Evolutionary conservation across 1,139 yeast species (phyloP).

Genomic region (Diutina mesorugosa): DNA sequence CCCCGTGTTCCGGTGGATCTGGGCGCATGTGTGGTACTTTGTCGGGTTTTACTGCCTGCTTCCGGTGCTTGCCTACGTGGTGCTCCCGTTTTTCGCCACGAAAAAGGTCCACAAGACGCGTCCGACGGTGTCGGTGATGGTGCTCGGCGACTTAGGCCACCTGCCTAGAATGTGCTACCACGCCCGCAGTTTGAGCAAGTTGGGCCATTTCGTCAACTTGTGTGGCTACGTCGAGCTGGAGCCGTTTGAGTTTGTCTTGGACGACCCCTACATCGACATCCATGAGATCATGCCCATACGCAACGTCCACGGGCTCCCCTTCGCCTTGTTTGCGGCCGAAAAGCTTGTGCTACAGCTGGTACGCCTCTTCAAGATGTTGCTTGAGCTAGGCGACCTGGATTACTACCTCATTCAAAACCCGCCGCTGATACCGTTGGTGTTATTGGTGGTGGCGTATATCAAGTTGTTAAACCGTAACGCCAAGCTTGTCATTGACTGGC

Average conservation of each 20-base stretch:
- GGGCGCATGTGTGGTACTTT: conserved; percentile 16
- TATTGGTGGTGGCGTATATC: conserved; percentile 46
- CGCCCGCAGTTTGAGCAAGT: conserved; percentile 60
- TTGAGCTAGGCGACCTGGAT: conserved; percentile 47
- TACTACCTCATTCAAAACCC: conserved; percentile 85
- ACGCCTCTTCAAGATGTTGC: conserved; percentile 32
- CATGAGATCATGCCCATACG: conserved; percentile 33
- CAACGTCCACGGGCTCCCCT: conserved; percentile 36
- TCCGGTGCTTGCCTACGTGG: conserved; percentile 22
- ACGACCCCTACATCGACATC: conserved; percentile 39
- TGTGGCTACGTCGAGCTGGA: conserved; percentile 70
- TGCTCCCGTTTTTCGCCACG: conserved; percentile 18
- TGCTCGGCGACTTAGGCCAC: conserved; percentile 88
- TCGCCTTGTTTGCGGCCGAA: conserved; percentile 39
- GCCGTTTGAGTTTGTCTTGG: conserved; percentile 27
- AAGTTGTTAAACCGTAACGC: conserved; percentile 43
- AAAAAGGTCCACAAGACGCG: conserved; percentile 14
- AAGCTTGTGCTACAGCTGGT: conserved; percentile 50
- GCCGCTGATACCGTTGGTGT: conserved; percentile 76
- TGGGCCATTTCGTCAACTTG: conserved; percentile 64
- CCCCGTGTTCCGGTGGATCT: conserved; percentile 1
- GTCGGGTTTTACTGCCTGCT: conserved; percentile 21
- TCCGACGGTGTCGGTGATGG: conserved; percentile 59
- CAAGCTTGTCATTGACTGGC: conserved; percentile 84
- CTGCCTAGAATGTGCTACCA: conserved; percentile 95